These are phyloP conservation scores for Ophiostoma populinum DNA, from an alignment of 2,329 filamentous ascomycete genomes.

Conservation along the genomic window DNA sequence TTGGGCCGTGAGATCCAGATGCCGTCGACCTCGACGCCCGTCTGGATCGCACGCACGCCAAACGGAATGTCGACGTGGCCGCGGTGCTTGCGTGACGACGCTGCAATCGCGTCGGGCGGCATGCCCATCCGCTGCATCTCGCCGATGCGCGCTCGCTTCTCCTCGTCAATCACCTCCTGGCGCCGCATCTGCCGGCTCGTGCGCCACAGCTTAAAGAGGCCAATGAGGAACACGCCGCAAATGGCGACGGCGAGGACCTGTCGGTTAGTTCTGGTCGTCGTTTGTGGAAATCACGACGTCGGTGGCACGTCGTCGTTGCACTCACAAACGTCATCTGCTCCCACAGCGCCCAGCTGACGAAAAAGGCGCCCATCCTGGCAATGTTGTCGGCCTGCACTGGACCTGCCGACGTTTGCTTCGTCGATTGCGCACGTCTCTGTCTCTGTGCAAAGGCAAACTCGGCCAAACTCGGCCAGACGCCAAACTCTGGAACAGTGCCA, in stretches of 20 bases:
- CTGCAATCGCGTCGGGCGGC: slow-evolving; percentile 12
- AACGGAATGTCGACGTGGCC: slow-evolving; percentile 53
- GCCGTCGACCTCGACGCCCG: slow-evolving; percentile 67
- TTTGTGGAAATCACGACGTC: too few relatives aligned
- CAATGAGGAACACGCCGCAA: slow-evolving; percentile 48
- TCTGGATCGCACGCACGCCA: slow-evolving; percentile 70
- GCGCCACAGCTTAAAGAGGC: slow-evolving; percentile 50
- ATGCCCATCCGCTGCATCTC: slow-evolving; percentile 40
- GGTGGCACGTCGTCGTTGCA: too few relatives aligned
- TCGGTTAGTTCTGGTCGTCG: background rate
- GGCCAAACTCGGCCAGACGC: too few relatives aligned
- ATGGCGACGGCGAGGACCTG: slow-evolving; percentile 61
- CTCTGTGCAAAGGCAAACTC: too few relatives aligned
- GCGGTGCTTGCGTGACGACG: slow-evolving; percentile 16
- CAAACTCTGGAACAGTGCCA: too few relatives aligned
- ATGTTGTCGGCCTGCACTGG: too few relatives aligned
- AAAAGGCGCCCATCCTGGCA: slow-evolving; percentile 35
- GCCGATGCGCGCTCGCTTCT: slow-evolving; percentile 36
- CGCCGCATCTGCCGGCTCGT: slow-evolving; percentile 36
- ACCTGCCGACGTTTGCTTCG: too few relatives aligned
- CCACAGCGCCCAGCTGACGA: slow-evolving; percentile 61
- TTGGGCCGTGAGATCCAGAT: slow-evolving; percentile 53
- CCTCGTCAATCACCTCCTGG: slow-evolving; percentile 47
- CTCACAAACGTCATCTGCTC: slow-evolving; percentile 73
- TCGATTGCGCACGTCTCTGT: too few relatives aligned